Base-by-base conservation (phyloP, 2,329 filamentous ascomycete species). In the Trichoderma cornu-damae region DNA sequence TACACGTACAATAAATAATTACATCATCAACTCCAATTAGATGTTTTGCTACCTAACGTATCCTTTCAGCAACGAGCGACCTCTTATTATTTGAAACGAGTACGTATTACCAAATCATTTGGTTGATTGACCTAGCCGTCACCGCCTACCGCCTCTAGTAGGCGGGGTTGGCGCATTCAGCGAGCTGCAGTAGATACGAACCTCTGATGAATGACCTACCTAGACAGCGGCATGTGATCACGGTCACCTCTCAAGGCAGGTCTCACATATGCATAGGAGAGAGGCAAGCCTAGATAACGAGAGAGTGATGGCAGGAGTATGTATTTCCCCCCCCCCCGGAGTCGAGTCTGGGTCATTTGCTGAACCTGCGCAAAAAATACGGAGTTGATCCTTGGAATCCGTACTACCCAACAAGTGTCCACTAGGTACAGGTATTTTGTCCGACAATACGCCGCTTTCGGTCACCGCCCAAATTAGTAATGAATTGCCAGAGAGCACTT, bases 71-170 rank as follows among this genome's bases (percentile, higher is more conserved):
- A n/a, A n/a, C n/a, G n/a, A n/a, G n/a, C n/a, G n/a, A n/a, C n/a
- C n/a, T n/a, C n/a, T n/a, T 12, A 16, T 2, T 43, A 18, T 12
- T 46, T 16, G 18, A 48, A 12, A 8, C 40, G n/a, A n/a, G n/a
- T n/a, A n/a, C n/a, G n/a, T 6, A 14, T 34, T 14, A 22, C 46
- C 14, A 22, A 24, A 24, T 24, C 32, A 37, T 43, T 26, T 22
- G 50, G 37, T 7, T 20, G 37, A 9, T 50, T 49, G 9, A 14
- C 32, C 44, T 28, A 20, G 16, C 18, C 44, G 14, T 32, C 54
- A 57, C 54, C 54, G 54, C 54, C 54, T 57, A 28, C 54, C 40
- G 18, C 20, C 50, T 57, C 22, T 35, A 38, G 49, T 35, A 47
- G 42, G 56, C 49, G 56, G 56, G 56, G 56, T 56, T n/a, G 40